These are phyloP conservation scores for Phytophthora rubi DNA, from an alignment of 352 stramenopile genomes.

Conservation along the genomic window DNA sequence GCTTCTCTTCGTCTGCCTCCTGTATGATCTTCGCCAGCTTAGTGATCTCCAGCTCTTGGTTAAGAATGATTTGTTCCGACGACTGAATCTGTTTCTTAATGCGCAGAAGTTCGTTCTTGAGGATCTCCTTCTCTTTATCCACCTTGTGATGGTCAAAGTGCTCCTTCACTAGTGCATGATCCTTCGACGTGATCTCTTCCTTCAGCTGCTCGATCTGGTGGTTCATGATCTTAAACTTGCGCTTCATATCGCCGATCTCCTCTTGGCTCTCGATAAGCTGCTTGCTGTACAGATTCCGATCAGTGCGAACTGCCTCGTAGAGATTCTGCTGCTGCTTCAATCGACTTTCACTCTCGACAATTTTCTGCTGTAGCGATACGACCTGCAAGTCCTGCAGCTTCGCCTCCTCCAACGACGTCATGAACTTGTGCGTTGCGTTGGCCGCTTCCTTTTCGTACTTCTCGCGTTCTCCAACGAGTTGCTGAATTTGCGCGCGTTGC, in stretches of 20 bases:
- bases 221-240: constrained; percentile 93
- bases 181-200: constrained; percentile 93
- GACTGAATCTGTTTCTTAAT: constrained; percentile 92
- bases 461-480: constrained; percentile 86
- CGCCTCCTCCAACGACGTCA: constrained; percentile 81
- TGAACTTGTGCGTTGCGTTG: constrained; percentile 79
- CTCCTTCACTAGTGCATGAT: constrained; percentile 93
- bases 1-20: constrained; percentile 90
- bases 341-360: constrained; percentile 70
- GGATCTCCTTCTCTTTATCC: constrained; percentile 92
- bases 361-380: constrained; percentile 77
- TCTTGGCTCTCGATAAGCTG: constrained; percentile 93
- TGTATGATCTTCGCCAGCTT: constrained; percentile 91
- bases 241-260: constrained; percentile 90
- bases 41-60: constrained; percentile 83
- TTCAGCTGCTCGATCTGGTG: constrained; percentile 93
- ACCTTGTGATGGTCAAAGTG: constrained; percentile 95
- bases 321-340: constrained; percentile 96
- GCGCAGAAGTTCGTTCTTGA: constrained; percentile 91
- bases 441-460: constrained; percentile 90
- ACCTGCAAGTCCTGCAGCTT: constrained; percentile 83
- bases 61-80: constrained; percentile 89
- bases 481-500: constrained; percentile 80
- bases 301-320: constrained; percentile 92
- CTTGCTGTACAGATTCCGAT: constrained; percentile 95